phyloP scores from a whole-genome alignment of 306 rosid genomes.

The Biancaea sappan region DNA sequence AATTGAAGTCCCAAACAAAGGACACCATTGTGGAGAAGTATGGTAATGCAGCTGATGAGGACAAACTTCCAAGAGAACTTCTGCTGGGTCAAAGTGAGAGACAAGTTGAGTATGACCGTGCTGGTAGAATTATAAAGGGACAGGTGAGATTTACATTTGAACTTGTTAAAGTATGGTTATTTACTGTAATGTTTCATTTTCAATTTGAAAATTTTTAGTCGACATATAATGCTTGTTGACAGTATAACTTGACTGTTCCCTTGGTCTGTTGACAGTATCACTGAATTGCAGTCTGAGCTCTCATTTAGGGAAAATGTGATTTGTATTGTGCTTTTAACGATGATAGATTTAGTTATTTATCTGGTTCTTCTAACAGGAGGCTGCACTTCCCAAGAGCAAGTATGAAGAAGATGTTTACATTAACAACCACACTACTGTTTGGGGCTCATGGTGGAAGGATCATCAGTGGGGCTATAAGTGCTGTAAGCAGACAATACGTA shows the following conservation, averaged over 20 bases:
- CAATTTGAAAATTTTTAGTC: not conserved
- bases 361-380: constrained; percentile 40
- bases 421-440: constrained; percentile 65
- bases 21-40: constrained; percentile 56
- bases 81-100: constrained; percentile 28
- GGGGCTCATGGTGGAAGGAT: constrained; percentile 89
- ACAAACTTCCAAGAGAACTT: constrained; percentile 34
- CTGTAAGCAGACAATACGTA: constrained; percentile 59
- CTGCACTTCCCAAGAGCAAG: constrained; percentile 59
- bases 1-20: constrained; percentile 19
- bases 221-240: not conserved
- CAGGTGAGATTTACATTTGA: constrained; percentile 7
- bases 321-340: not conserved
- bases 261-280: not conserved
- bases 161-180: not conserved
- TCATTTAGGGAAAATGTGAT: not conserved
- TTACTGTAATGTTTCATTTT: not conserved
- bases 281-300: not conserved
- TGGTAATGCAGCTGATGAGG: constrained; percentile 55
- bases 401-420: constrained; percentile 61
- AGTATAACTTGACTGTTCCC: not conserved
- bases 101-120: constrained; percentile 34
- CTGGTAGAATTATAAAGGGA: constrained; percentile 54
- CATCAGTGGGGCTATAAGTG: constrained; percentile 80
- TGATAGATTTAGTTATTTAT: not conserved